Evolutionary conservation across 257 asterid genomes (phyloP).

Genomic region (Lycium barbarum): DNA sequence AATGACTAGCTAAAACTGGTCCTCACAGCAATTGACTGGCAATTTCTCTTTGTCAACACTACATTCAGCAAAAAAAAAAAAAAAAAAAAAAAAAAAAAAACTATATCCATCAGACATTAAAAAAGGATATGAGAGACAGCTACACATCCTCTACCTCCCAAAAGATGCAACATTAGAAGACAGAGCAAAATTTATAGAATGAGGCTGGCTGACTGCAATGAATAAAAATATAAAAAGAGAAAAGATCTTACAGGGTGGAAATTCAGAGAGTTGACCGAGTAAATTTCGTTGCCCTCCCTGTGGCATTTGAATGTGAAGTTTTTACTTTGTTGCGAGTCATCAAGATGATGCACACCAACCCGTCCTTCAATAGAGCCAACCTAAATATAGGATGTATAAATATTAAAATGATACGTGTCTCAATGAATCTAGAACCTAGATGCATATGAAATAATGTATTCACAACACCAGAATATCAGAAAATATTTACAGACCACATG

Average conservation of each 20-base stretch:
- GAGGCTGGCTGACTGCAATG: background rate
- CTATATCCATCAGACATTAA: no score
- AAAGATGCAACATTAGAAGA: slow-evolving; percentile 20
- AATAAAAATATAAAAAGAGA: background rate
- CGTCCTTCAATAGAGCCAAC: slow-evolving; percentile 99
- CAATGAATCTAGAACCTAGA: background rate
- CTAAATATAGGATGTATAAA: slow-evolving; percentile 44
- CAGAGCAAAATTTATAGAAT: slow-evolving; percentile 6
- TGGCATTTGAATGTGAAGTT: slow-evolving; percentile 99
- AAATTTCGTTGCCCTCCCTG: slow-evolving; percentile 85
- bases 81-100: no score
- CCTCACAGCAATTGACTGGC: background rate
- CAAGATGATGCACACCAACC: slow-evolving; percentile 96
- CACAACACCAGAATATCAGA: background rate
- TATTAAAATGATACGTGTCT: background rate
- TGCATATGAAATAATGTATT: background rate
- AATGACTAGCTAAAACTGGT: background rate
- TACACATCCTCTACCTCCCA: slow-evolving; percentile 15
- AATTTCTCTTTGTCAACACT: background rate
- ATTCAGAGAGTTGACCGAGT: slow-evolving; percentile 87
- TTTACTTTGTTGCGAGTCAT: slow-evolving; percentile 76
- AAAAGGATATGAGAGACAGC: background rate
- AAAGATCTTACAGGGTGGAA: slow-evolving; percentile 88
- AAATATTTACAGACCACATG: background rate
- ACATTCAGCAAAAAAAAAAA: background rate